Conservation (phyloP, 768 basidiomycete species). For the Pleurotus ostreatus region DNA sequence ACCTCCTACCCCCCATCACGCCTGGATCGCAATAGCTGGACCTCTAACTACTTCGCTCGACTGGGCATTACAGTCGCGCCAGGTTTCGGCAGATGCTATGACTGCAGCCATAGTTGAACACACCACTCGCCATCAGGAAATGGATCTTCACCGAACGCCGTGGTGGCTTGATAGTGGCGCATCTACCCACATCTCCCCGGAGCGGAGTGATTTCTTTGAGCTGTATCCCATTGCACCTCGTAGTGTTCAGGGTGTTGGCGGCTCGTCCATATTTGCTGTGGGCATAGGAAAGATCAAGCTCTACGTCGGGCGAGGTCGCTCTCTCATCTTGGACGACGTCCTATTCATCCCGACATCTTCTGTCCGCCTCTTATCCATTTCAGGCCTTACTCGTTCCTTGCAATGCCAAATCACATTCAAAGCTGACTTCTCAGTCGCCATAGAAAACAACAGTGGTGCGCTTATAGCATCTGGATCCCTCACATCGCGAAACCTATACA, state of each 20-base stretch:
- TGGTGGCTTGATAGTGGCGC: constrained; percentile 10
- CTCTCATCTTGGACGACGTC: constrained; percentile 9
- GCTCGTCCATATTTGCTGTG: constrained; percentile 14
- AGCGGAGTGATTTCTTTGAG: constrained; percentile 11
- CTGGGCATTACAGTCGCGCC: not conserved
- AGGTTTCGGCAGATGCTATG: not conserved
- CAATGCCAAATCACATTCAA: constrained; percentile 7
- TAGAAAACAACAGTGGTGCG: not conserved
- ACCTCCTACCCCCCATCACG: too few relatives aligned
- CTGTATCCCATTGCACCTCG: constrained; percentile 10
- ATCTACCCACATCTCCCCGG: constrained; percentile 14
- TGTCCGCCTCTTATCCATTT: constrained; percentile 16
- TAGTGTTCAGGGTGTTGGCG: constrained; percentile 12
- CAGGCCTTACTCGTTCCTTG: constrained; percentile 4
- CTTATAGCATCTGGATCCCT: constrained; percentile 10
- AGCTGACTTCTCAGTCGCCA: not conserved
- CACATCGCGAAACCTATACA: constrained; percentile 7
- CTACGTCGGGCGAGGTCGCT: constrained; percentile 7
- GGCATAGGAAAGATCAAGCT: constrained; percentile 15
- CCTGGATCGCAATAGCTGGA: not conserved
- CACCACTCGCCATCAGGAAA: not conserved
- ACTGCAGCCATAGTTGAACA: not conserved
- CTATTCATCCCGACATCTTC: constrained; percentile 14
- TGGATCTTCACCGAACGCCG: not conserved
- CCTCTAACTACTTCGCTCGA: not conserved